A percentile compares a stretch with the other conserved stretches of the same genome.
These are phyloP conservation scores for Alternaria dauci DNA, from an alignment of 2,329 filamentous ascomycete species.

Conservation along the genomic window DNA sequence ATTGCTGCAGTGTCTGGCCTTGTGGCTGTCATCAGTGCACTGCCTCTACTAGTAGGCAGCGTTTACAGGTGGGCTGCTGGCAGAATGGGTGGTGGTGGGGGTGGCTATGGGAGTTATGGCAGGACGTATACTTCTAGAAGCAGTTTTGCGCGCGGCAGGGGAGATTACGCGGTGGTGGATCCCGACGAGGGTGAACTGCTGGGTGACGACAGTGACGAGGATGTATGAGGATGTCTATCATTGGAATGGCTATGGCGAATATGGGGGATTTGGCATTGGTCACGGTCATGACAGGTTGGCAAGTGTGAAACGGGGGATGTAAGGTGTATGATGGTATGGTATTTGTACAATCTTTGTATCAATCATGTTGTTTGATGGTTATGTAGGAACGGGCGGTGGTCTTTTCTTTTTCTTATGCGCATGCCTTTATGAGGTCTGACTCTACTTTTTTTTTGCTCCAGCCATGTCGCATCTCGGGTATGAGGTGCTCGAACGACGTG, in stretches of 20 bases:
- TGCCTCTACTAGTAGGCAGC: conserved; percentile 75
- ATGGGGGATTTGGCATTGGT: neutral
- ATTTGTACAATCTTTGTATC: conserved; percentile 2
- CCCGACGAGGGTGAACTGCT: conserved; percentile 94
- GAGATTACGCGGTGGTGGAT: conserved; percentile 89
- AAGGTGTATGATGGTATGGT: neutral
- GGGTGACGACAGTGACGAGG: conserved; percentile 92
- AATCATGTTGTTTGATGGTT: neutral
- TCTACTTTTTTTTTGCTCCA: neutral
- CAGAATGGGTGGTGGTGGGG: conserved; percentile 64
- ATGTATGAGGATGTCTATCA: conserved; percentile 61
- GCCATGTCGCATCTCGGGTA: neutral
- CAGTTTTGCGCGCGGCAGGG: conserved; percentile 84
- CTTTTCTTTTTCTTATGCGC: neutral
- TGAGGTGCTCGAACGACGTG: neutral
- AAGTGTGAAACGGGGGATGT: neutral
- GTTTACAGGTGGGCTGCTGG: conserved; percentile 72
- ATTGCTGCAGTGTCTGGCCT: conserved; percentile 57
- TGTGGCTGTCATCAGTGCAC: conserved; percentile 64
- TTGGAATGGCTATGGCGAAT: neutral
- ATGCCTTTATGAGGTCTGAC: neutral
- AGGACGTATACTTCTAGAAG: conserved; percentile 84
- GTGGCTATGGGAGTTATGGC: conserved; percentile 9
- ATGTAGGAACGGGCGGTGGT: neutral
- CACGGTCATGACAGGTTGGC: neutral